Evolutionary conservation across 495 filamentous ascomycete species (phyloP), one percentile per base, ranked within the genome.

Genomic region (Penicillium subrubescens): DNA sequence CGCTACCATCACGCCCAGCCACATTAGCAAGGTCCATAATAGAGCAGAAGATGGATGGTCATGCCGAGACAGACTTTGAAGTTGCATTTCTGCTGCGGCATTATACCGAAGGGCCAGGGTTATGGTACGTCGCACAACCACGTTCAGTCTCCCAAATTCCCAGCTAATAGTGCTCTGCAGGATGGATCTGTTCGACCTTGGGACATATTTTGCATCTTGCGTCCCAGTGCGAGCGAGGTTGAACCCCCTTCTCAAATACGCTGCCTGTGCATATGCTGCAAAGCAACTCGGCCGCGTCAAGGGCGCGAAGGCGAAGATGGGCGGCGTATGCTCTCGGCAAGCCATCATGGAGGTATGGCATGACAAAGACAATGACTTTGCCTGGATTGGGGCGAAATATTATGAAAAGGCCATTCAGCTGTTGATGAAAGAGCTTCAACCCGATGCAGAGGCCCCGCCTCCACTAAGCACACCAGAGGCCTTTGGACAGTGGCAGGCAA

Each of bases 171-270:
- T 21, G n/a, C 23, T 29, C 12, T 48, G 11, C 67, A 85, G 86
- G 87, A 89, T 89, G 87, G 87, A 88, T 66, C 75, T 88, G 1
- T 89, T 86, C 63, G 87, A 90, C 67, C 75, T 84, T 12, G 82
- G 80, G 10, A 82, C 79, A 8, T 88, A 87, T 71, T 89, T 89
- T 58, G 79, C 85, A 14, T 84, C 82, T 12, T 78, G 83, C 61
- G 83, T 89, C 14, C 87, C 87, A 0, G 83, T 87, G 0, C 79
- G 82, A 66, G 83, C 87, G 23, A 70, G 81, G 34, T 77, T 77
- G 2, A 88, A 87, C 61, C 82, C 84, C 8, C 75, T 90, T 10
- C 70, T 89, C 34, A 83, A 86, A 63, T 86, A 85, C 66, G 84
- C 87, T 8, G 85, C 86, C 12, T 84, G 85, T 62, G 86, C 87